Conservation (phyloP, 805 yeast species). For the Huiozyma naganishii region DNA sequence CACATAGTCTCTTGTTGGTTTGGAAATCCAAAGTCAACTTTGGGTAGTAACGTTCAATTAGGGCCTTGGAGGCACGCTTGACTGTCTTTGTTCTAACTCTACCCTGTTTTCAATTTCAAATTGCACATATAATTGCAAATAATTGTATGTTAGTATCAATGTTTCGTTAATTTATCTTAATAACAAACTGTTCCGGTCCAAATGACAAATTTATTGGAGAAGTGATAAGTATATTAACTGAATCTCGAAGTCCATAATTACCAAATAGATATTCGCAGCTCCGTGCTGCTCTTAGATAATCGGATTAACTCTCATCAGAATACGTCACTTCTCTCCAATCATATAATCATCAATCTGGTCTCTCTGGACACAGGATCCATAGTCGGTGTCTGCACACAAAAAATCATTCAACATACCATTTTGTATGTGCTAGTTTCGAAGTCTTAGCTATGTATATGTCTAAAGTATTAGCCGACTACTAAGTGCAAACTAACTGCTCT, state of each 20-base stretch:
- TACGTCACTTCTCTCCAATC: no score
- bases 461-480: no score
- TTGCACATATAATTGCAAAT: neutral
- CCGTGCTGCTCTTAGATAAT: neutral
- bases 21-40: conserved; percentile 98
- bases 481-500: no score
- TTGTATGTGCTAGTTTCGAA: conserved; percentile 22
- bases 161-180: neutral
- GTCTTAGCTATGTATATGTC: conserved; percentile 3
- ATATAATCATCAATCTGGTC: no score
- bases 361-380: no score
- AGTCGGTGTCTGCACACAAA: no score
- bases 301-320: no score
- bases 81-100: conserved; percentile 99
- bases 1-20: conserved; percentile 98
- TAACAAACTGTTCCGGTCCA: no score
- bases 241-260: no score
- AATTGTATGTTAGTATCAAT: conserved; percentile 12
- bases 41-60: conserved; percentile 99
- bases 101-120: conserved; percentile 51
- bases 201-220: no score
- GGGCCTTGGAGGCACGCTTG: conserved; percentile 99
- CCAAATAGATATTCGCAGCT: neutral
- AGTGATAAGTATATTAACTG: no score
- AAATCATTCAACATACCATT: conserved; percentile 15